Evolutionary conservation across 192 early-diverging fungal genomes (phyloP).

Genomic region (Jimgerdemannia lactiflua): DNA sequence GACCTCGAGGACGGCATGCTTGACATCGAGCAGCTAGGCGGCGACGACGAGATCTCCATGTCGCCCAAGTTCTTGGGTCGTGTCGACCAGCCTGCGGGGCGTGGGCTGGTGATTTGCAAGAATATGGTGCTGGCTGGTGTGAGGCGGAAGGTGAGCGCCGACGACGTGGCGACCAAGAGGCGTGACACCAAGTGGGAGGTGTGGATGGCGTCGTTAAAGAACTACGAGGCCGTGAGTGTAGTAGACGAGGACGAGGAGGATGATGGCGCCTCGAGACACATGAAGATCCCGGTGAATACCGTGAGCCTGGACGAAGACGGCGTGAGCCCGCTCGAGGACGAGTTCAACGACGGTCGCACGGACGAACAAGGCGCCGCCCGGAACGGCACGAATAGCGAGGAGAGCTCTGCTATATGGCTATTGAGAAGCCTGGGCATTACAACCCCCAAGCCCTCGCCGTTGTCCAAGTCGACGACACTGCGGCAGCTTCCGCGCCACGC

Average conservation of each 20-base stretch:
- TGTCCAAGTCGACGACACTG: neutral
- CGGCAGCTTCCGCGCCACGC: neutral
- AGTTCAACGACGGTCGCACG: neutral
- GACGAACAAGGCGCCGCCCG: neutral
- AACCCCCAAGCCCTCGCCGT: neutral
- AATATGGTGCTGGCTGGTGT: conserved; percentile 33
- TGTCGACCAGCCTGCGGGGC: conserved; percentile 15
- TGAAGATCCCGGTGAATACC: conserved; percentile 2
- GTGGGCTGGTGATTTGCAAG: conserved; percentile 17
- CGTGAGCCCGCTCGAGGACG: neutral
- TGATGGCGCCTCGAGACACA: neutral
- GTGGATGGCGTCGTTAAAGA: conserved; percentile 24
- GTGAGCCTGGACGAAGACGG: conserved; percentile 8
- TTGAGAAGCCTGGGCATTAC: neutral
- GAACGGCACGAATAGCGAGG: neutral
- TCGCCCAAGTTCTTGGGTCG: conserved; percentile 18
- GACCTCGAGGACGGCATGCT: conserved; percentile 3
- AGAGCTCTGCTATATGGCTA: neutral
- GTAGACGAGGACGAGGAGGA: neutral
- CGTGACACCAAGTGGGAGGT: conserved; percentile 13
- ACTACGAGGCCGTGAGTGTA: conserved; percentile 12
- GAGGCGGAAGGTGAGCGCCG: neutral
- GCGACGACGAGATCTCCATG: conserved; percentile 11
- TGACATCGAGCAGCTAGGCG: conserved; percentile 32
- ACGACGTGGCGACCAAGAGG: neutral